A percentile compares a stretch with the other conserved stretches of the same genome.
Evolutionary conservation across 108 stramenopile species (phyloP).

Genomic region (Skeletonema grethae): DNA sequence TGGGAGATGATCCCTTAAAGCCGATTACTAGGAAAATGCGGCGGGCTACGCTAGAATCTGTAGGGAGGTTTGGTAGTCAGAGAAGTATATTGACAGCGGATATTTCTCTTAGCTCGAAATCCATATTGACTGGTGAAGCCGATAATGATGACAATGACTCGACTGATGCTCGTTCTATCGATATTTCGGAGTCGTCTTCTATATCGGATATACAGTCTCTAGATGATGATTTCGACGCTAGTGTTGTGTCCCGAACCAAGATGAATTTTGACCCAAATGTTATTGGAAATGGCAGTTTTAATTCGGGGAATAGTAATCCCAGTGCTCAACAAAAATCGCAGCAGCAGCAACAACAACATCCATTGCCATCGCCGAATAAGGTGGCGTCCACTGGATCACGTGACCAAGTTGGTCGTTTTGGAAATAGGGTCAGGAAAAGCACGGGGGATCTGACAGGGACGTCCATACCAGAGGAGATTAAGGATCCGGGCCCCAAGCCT

Average conservation of each 20-base stretch:
- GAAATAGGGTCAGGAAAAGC: background rate
- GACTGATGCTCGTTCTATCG: conserved; percentile 11
- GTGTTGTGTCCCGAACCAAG: conserved; percentile 14
- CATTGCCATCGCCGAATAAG: background rate
- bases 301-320: background rate
- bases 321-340: background rate
- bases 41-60: background rate
- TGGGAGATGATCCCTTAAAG: background rate
- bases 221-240: conserved; percentile 22
- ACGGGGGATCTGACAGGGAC: background rate
- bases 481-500: background rate
- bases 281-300: background rate
- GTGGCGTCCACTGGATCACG: background rate
- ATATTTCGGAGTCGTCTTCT: conserved; percentile 13
- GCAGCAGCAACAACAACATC: background rate
- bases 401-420: background rate
- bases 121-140: background rate
- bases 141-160: conserved; percentile 8
- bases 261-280: conserved; percentile 13
- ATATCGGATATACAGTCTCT: background rate
- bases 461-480: background rate
- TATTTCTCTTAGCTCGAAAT: background rate
- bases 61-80: background rate
- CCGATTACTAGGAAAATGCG: background rate
- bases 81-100: background rate